Evolutionary conservation across 768 basidiomycete species (phyloP), one percentile per base, ranked within the genome.

Genomic region (Serpula lacrymans): DNA sequence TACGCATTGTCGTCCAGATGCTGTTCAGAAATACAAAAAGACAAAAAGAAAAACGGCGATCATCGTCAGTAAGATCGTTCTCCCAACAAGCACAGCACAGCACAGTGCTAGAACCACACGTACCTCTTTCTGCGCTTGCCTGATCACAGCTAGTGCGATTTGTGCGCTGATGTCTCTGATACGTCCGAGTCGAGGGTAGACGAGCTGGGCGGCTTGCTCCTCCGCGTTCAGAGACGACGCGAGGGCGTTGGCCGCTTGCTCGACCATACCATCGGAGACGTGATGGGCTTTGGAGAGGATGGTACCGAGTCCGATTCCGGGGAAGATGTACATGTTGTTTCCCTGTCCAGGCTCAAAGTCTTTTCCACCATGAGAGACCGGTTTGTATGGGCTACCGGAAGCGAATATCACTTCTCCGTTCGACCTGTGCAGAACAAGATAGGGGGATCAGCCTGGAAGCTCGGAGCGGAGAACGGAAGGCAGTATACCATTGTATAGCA

Each of bases 251-350:
- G 84, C 65, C 0, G 80, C 74, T 39, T 76, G 75, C 48, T 87
- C 82, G 33, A 89, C 70, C 79, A 89, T 84, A 9, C 62, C 54
- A 41, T 83, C 80, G 14, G 86, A 83, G 38, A 88, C 69, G 39
- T 72, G 74, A 12, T 58, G 67, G 2, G 82, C 71, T 48, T 74
- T 70, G 46, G 77, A 67, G 30, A 84, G 64, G 50, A 84, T 78
- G 7, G 75, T 52, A 4, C 83, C 83, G 45, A 84, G 62, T 1
- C 83, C 84, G 42, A 86, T 62, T 13, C 74, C 72, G 13, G 74
- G 75, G 61, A 78, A 79, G 50, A 80, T 78, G 59, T 80, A 81
- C 81, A 87, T 83, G 63, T 88, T 89, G 61, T 89, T 89, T 8
- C 85, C 84, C 58, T 89, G 87, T 0, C 82, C 84, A 1, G 87